Base-by-base conservation (phyloP, 305 asterid species). In the Solanum chacoense region DNA sequence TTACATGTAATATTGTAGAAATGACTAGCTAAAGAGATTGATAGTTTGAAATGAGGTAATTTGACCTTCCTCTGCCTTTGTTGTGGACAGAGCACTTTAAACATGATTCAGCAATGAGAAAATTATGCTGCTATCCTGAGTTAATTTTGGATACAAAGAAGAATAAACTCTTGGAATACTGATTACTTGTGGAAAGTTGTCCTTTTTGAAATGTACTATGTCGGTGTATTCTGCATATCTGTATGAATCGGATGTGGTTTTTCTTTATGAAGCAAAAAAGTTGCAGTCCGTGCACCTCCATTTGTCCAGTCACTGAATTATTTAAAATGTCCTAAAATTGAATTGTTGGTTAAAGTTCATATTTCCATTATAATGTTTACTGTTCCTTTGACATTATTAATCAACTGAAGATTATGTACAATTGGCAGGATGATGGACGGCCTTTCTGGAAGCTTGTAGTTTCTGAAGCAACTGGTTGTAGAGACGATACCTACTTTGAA, bases 361-460 rank as follows among this genome's bases (percentile, higher is more conserved):
- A 14, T 78, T 88, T 36, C 40, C 45, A 3, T 78, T 34, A 3
- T 24, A 72, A 4, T 35, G 10, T 11, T 76, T 78, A 8, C 40
- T 36, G 77, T 11, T 59, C 73, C 86, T 36, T 42, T 9, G 16
- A 29, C 24, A 11, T 4, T 69, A 11, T 87, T 78, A 67, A 87
- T n/a, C 71, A 72, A 87, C 88, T 71, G 84, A 71, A 73, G 45
- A 87, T 29, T 8, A 37, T 35, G 31, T 45, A 31, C 73, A 85
- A 32, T 88, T 88, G 88, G 77, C 91, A 96, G 99, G 98, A 96
- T 88, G 99, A 97, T 90, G 99, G 98, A 28, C 94, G 90, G 91
- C 98, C 99, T 59, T 97, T 97, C 88, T 97, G 99, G 99, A 97
- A 92, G 92, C 94, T 94, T 75, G 95, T 95, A 29, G 98, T 97